phyloP scores from a whole-genome alignment of 1,139 yeast species.

The Taphrina betulina region DNA sequence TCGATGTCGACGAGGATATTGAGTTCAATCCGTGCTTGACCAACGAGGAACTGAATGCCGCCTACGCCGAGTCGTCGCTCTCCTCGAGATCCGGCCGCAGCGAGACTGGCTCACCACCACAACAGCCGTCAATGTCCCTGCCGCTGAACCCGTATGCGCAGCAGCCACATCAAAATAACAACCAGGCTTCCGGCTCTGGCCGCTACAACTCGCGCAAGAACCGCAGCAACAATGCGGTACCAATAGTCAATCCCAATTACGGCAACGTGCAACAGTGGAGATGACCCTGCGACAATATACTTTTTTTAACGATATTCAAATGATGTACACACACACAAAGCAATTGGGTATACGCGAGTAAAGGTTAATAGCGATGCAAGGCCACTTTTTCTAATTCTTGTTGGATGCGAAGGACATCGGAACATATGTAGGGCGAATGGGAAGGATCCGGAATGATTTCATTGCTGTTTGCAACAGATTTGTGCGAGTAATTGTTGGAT shows the following conservation, averaged over 20 bases:
- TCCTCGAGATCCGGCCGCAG: constrained; percentile 29
- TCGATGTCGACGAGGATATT: constrained; percentile 67
- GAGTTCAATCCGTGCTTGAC: constrained; percentile 61
- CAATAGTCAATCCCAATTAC: constrained; percentile 18
- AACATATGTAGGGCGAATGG: no score
- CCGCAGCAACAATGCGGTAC: constrained; percentile 21
- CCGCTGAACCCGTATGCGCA: constrained; percentile 8
- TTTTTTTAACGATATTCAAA: no score
- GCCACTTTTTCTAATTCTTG: no score
- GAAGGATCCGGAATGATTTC: no score
- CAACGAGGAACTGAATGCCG: constrained; percentile 41
- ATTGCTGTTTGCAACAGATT: no score
- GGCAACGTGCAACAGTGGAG: constrained; percentile 24
- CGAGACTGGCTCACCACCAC: constrained; percentile 27
- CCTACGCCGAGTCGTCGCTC: constrained; percentile 25
- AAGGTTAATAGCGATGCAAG: no score
- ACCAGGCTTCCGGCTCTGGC: neutral
- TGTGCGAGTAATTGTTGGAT: no score
- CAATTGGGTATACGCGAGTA: no score
- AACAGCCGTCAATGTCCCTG: constrained; percentile 18
- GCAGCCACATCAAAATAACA: constrained; percentile 3
- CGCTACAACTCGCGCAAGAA: constrained; percentile 17
- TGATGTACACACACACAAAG: no score
- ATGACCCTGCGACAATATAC: no score
- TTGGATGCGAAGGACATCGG: no score